Evolutionary conservation across 2,329 filamentous ascomycete species (phyloP), one percentile per base, ranked within the genome.

Genomic region (Xylaria sp.): DNA sequence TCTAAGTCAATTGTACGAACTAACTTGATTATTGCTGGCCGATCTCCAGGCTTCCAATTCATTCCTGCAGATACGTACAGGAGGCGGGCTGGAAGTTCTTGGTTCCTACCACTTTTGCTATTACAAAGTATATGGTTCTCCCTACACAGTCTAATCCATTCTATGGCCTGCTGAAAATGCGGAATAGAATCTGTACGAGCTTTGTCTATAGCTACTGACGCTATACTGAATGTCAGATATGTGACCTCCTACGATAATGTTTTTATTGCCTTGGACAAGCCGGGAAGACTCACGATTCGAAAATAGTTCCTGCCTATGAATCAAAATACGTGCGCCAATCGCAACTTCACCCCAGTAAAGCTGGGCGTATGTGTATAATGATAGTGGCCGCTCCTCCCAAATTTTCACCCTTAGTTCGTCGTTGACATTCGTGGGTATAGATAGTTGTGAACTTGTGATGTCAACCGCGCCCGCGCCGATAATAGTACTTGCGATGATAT

Each of bases 371-470:
- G 58, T 51, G 11, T 61, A 53, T 20, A 22, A 47, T 13, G 58
- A 53, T 36, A 53, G 47, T 20, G 58, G 58, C 11, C 45, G 45
- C 47, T 61, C 58, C 33, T 61, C 58, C 58, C 58, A 61, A 20
- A 61, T 13, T 31, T 61, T 61, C 13, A 53, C 33, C 47, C 47
- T 22, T 39, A 53, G 15, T 31, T 53, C 36, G n/a, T 42, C 47
- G 5, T 29, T 44, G 45, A 9, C 11, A 33, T 57, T 31, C 9
- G 11, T 27, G 22, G 45, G 45, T 11, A 49, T 15, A 13, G 45
- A 5, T 15, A 49, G 25, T 11, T 25, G 9, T 15, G 45, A 15
- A 15, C 11, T 49, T 7, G 22, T 27, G 22, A 4, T 15, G 9
- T 15, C 11, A 17, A 1, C 22, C 45, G 15, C 45, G 1, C 45